Conservation (phyloP, 176 grass and related monocot genomes). For the Neostapfia colusana region DNA sequence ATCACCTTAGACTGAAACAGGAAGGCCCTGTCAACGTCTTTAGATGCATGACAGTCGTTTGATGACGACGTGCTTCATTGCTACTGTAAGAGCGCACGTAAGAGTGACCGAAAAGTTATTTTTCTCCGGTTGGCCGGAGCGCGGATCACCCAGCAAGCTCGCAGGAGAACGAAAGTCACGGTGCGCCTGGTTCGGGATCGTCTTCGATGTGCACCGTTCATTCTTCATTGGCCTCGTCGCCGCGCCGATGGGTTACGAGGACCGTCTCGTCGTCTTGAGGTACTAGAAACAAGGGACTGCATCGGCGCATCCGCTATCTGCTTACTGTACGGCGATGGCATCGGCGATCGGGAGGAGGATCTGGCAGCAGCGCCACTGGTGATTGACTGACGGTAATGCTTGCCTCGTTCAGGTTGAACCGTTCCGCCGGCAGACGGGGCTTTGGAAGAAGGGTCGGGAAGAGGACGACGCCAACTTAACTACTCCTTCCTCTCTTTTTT, state of each 20-base stretch:
- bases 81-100: too few relatives aligned
- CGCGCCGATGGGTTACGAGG: constrained; percentile 1
- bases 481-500: background rate
- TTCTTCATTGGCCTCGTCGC: background rate
- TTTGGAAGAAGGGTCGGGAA: background rate
- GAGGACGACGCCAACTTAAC: background rate
- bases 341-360: background rate
- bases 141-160: too few relatives aligned
- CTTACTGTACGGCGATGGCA: background rate
- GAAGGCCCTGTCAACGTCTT: background rate
- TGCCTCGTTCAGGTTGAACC: background rate
- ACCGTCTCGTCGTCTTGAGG: background rate
- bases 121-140: too few relatives aligned
- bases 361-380: background rate
- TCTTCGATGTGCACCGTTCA: background rate
- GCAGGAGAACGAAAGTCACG: background rate
- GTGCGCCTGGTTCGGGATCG: background rate
- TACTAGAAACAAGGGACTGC: background rate
- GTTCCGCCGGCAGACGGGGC: background rate
- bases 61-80: too few relatives aligned
- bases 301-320: background rate
- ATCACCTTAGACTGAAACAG: background rate
- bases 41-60: background rate
- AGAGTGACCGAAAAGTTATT: too few relatives aligned
- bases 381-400: background rate